Evolutionary conservation across 2,329 filamentous ascomycete species (phyloP).

Genomic region (Endothia cerciana): DNA sequence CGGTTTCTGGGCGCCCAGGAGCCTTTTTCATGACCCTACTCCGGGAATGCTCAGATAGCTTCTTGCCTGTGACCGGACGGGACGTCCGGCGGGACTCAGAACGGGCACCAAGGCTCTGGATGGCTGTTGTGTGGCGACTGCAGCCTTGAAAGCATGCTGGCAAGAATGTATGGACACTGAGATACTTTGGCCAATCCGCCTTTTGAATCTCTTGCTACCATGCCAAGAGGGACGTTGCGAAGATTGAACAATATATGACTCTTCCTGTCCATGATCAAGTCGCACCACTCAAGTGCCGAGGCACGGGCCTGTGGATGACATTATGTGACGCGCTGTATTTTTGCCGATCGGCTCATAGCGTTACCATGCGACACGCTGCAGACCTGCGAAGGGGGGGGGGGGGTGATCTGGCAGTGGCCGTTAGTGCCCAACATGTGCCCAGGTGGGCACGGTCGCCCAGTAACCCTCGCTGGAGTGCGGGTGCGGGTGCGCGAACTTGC

Average conservation of each 20-base stretch:
- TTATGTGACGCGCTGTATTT: not conserved
- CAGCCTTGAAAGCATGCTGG: not conserved
- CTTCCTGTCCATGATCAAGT: too few species aligned
- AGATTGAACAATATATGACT: not conserved
- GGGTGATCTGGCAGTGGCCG: not conserved
- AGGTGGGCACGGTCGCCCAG: not conserved
- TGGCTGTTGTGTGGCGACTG: not conserved
- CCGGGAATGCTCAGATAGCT: not conserved
- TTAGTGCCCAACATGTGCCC: not conserved
- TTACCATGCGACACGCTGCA: not conserved
- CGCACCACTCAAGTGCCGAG: not conserved
- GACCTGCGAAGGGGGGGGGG: not conserved
- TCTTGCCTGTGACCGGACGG: not conserved
- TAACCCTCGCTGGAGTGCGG: too few species aligned
- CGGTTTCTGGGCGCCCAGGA: conserved; percentile 1
- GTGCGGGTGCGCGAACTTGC: too few species aligned
- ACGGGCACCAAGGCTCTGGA: not conserved
- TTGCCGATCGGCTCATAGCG: not conserved
- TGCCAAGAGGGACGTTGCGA: not conserved
- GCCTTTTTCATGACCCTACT: not conserved
- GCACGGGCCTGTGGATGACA: not conserved
- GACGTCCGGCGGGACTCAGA: not conserved
- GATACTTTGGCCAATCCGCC: not conserved
- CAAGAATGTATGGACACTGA: too few species aligned
- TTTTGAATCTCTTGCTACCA: not conserved